Evolutionary conservation across 306 rosid genomes (phyloP).

Genomic region (Cucumis melo): DNA sequence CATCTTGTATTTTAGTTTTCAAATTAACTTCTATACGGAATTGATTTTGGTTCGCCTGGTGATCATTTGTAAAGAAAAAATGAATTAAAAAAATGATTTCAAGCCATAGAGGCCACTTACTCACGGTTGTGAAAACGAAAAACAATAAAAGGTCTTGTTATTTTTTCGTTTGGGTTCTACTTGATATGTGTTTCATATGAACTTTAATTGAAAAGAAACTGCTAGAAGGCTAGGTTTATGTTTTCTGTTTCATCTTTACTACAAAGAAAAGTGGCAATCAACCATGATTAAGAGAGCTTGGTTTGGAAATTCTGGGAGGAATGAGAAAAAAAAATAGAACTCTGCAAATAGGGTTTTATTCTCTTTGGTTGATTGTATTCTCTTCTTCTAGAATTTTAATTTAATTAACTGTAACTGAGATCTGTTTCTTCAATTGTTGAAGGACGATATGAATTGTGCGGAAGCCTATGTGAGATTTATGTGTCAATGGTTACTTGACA

Average conservation of each 20-base stretch:
- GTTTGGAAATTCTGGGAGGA: not conserved
- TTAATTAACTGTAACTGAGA: not conserved
- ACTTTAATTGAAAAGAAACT: not conserved
- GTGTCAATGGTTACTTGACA: slow-evolving; percentile 85
- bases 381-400: not conserved
- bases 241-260: not conserved
- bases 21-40: not conserved
- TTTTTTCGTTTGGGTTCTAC: not conserved
- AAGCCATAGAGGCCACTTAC: not conserved
- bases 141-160: not conserved
- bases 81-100: not conserved
- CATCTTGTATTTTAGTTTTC: not conserved
- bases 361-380: not conserved
- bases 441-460: slow-evolving; percentile 98
- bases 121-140: not conserved
- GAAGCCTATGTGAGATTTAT: slow-evolving; percentile 81
- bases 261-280: not conserved
- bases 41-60: not conserved
- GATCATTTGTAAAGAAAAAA: not conserved
- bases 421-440: slow-evolving; percentile 1
- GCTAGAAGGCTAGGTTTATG: not conserved
- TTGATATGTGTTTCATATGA: not conserved
- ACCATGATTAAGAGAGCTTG: not conserved
- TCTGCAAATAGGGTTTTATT: not conserved
- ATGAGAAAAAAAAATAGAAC: not conserved